Percentiles rank a stretch among this genome's conserved stretches.
Conservation (phyloP, 257 asterid genomes). For the Craterostigma plantagineum region DNA sequence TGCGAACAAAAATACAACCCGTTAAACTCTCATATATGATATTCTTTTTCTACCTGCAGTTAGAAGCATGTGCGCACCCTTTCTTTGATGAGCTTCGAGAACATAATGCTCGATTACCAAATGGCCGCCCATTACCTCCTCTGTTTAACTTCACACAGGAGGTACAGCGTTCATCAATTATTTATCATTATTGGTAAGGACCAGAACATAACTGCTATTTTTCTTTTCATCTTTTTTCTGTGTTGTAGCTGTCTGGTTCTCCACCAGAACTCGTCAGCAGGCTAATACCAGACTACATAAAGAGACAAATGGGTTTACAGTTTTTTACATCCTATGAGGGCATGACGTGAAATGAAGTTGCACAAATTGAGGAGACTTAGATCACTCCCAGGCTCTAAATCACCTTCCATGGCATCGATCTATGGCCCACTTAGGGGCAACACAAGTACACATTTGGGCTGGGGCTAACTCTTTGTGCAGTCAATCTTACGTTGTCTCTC, state of each 20-base stretch:
- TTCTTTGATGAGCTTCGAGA: slow-evolving; percentile 50
- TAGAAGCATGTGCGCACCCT: slow-evolving; percentile 23
- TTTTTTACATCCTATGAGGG: slow-evolving; percentile 43
- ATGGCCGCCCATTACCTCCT: slow-evolving; percentile 37
- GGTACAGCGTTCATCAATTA: slow-evolving; percentile 12
- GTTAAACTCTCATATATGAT: too few relatives aligned
- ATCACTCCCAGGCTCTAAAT: slow-evolving; percentile 11
- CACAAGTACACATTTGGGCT: too few relatives aligned
- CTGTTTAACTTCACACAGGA: slow-evolving; percentile 43
- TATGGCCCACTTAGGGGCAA: background rate
- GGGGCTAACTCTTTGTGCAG: too few relatives aligned
- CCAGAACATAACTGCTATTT: too few relatives aligned
- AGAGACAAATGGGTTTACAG: slow-evolving; percentile 61
- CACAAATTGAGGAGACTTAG: slow-evolving; percentile 14
- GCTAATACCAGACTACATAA: slow-evolving; percentile 77
- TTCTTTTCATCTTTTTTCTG: slow-evolving; percentile 2
- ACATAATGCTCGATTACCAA: slow-evolving; percentile 39
- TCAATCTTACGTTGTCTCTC: too few relatives aligned
- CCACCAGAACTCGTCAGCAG: slow-evolving; percentile 63
- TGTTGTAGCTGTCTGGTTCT: slow-evolving; percentile 45
- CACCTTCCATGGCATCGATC: slow-evolving; percentile 11
- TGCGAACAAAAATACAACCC: too few relatives aligned
- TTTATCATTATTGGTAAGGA: too few relatives aligned
- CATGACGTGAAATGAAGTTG: slow-evolving; percentile 18
- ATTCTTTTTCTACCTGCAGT: too few relatives aligned